phyloP scores from a whole-genome alignment of 352 stramenopile species.

The Phytophthora parvispora region DNA sequence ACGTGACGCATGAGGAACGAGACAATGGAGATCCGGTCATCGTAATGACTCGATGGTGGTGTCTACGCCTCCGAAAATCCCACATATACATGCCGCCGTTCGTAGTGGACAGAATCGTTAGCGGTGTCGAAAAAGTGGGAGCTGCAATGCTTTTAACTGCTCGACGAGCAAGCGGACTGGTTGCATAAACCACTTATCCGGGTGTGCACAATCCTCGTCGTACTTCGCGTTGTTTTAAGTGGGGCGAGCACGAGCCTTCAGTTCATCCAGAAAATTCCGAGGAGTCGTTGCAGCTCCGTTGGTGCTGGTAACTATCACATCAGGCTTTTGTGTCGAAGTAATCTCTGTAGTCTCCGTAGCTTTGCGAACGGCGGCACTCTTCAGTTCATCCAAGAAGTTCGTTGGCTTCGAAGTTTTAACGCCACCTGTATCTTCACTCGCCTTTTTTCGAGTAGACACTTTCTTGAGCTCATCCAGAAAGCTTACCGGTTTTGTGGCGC shows the following conservation, averaged over 20 bases:
- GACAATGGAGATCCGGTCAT: constrained; percentile 27
- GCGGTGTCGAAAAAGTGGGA: constrained; percentile 33
- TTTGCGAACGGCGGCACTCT: constrained; percentile 31
- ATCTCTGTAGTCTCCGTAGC: background rate
- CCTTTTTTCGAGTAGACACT: constrained; percentile 20
- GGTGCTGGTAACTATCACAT: background rate
- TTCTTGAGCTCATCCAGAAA: constrained; percentile 69
- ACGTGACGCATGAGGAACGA: constrained; percentile 22
- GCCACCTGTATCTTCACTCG: background rate
- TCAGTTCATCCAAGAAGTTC: constrained; percentile 68
- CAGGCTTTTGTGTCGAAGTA: background rate
- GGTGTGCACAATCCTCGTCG: background rate
- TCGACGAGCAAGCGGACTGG: background rate
- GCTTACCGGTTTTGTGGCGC: constrained; percentile 20
- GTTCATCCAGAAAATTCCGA: constrained; percentile 44
- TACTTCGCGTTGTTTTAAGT: background rate
- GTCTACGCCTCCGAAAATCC: constrained; percentile 33
- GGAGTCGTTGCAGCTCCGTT: constrained; percentile 2
- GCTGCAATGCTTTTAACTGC: constrained; percentile 29
- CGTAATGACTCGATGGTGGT: constrained; percentile 42
- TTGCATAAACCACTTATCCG: background rate
- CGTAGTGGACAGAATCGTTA: constrained; percentile 29
- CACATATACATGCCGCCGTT: constrained; percentile 30
- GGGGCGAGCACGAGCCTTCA: constrained; percentile 37
- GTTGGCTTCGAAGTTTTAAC: background rate